Conservation (phyloP, 1,284 basidiomycete genomes). For the Trichosporon coremiiforme region DNA sequence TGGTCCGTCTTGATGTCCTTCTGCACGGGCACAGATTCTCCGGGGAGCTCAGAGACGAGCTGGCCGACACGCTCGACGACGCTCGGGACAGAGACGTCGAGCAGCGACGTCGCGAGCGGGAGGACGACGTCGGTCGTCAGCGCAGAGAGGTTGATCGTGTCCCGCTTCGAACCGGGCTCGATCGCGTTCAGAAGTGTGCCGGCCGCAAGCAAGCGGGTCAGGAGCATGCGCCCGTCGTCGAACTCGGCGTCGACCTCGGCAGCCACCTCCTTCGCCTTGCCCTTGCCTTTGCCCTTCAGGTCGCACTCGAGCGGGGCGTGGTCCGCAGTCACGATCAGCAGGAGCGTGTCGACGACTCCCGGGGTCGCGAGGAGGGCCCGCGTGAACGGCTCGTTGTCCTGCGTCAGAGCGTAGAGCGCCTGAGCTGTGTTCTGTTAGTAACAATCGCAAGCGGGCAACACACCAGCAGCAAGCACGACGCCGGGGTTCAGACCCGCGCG, state of each 20-base stretch:
- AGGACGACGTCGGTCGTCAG: slow-evolving; percentile 66
- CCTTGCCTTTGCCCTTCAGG: slow-evolving; percentile 58
- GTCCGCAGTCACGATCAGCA: slow-evolving; percentile 65
- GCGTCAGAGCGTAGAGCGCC: slow-evolving; percentile 84
- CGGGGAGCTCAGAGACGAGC: slow-evolving; percentile 61
- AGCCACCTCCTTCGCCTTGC: slow-evolving; percentile 33
- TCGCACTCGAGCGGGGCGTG: slow-evolving; percentile 39
- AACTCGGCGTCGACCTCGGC: slow-evolving; percentile 39
- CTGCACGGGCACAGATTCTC: slow-evolving; percentile 35
- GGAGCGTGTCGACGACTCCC: slow-evolving; percentile 68
- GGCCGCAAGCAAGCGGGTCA: slow-evolving; percentile 69
- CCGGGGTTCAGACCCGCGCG: slow-evolving; percentile 67
- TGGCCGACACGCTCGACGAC: slow-evolving; percentile 62
- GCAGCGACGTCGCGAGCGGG: slow-evolving; percentile 69
- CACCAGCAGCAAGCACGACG: slow-evolving; percentile 77
- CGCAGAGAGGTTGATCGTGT: slow-evolving; percentile 59
- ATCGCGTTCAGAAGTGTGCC: slow-evolving; percentile 79
- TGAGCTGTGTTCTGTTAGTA: slow-evolving; percentile 63
- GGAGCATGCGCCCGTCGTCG: slow-evolving; percentile 53
- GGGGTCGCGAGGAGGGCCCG: slow-evolving; percentile 66
- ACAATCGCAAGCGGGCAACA: slow-evolving; percentile 26
- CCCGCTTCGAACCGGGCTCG: slow-evolving; percentile 64
- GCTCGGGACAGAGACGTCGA: slow-evolving; percentile 67
- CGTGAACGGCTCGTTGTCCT: slow-evolving; percentile 75
- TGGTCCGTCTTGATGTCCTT: slow-evolving; percentile 62